These are phyloP conservation scores for Pseudocercospora eumusae DNA, from an alignment of 2,329 filamentous ascomycete species.

Conservation along the genomic window DNA sequence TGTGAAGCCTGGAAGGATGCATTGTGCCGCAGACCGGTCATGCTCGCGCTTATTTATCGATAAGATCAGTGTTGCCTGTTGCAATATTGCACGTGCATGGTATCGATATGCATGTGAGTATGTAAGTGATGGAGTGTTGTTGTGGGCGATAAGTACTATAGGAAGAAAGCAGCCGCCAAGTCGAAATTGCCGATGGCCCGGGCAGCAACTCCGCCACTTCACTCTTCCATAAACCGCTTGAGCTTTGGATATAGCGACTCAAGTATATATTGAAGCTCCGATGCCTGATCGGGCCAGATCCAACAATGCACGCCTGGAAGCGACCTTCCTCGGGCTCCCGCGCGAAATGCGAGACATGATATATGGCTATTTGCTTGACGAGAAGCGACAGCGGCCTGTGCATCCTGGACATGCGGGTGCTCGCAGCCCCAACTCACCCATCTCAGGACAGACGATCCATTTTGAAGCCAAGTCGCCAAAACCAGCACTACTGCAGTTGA, in stretches of 20 bases:
- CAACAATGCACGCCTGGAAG: not conserved
- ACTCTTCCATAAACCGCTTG: not conserved
- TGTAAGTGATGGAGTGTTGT: not conserved
- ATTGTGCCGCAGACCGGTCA: not conserved
- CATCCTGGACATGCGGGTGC: constrained; percentile 15
- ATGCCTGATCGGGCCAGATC: not conserved
- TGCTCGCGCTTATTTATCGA: constrained; percentile 11
- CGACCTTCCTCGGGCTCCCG: constrained; percentile 17
- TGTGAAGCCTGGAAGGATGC: constrained; percentile 5
- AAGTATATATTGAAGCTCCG: not conserved
- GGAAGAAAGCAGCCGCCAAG: not conserved
- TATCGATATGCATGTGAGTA: not conserved
- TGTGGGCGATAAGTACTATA: too few relatives aligned
- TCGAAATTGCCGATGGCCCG: not conserved
- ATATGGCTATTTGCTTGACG: constrained; percentile 16
- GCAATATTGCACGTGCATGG: not conserved
- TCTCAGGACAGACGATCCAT: constrained; percentile 14
- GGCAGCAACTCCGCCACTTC: not conserved
- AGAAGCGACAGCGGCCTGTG: constrained; percentile 13
- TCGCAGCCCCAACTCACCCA: constrained; percentile 9
- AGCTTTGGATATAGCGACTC: not conserved
- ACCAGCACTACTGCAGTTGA: constrained; percentile 23
- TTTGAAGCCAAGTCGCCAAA: constrained; percentile 20
- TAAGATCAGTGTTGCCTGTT: not conserved
- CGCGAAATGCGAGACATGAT: constrained; percentile 19